Evolutionary conservation across 2,329 filamentous ascomycete species (phyloP).

Genomic region (Blastomyces parvus): DNA sequence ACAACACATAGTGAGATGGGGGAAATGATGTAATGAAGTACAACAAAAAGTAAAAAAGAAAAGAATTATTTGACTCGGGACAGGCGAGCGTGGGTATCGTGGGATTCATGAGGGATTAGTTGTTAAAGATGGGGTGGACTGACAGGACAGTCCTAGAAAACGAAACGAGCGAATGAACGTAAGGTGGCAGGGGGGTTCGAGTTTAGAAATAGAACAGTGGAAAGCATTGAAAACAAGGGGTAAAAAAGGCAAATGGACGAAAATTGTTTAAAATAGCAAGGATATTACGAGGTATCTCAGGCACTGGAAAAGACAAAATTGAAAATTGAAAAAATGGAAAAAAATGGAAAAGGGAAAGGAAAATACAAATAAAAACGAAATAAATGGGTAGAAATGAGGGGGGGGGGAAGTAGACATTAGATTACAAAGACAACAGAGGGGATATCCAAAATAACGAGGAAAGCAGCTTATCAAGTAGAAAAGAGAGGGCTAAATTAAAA

Average conservation of each 20-base stretch:
- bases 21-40: neutral
- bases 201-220: neutral
- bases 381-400: neutral
- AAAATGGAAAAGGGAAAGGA: neutral
- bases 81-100: neutral
- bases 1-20: neutral
- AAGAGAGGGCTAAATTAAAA: slow-evolving; percentile 6
- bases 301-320: neutral
- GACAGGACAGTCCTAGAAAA: neutral
- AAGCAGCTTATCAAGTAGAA: slow-evolving; percentile 7
- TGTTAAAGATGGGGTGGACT: neutral
- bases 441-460: slow-evolving; percentile 7
- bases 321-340: neutral
- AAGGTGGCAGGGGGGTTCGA: too few relatives aligned
- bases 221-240: slow-evolving; percentile 6
- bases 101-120: neutral
- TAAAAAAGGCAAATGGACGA: neutral
- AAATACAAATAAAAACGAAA: neutral
- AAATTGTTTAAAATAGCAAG: neutral
- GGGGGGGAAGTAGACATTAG: neutral
- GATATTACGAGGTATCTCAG: slow-evolving; percentile 1
- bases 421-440: neutral
- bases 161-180: neutral
- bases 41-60: neutral
- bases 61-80: neutral